phyloP scores from a whole-genome alignment of 371 early-diverging fungal species.

The Mucor mucedo region DNA sequence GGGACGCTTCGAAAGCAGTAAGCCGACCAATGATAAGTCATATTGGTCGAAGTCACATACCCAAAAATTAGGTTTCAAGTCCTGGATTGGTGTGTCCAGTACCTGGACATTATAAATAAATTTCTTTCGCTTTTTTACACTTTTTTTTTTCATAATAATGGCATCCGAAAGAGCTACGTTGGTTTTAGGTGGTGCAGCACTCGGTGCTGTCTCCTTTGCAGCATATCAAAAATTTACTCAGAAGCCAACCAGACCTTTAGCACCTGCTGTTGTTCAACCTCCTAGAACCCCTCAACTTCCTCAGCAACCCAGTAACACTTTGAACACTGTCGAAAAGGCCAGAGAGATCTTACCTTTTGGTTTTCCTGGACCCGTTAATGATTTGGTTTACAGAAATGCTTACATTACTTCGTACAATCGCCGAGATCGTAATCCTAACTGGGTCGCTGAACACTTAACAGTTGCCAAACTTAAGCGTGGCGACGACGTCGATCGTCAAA shows the following conservation, averaged over 20 bases:
- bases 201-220: conserved; percentile 50
- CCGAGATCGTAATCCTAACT: conserved; percentile 82
- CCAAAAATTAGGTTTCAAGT: not conserved
- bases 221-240: conserved; percentile 49
- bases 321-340: conserved; percentile 43
- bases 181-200: conserved; percentile 54
- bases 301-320: not conserved
- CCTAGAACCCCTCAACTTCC: conserved; percentile 5
- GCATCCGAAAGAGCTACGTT: conserved; percentile 47
- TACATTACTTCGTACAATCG: conserved; percentile 77
- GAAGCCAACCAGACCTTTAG: conserved; percentile 25
- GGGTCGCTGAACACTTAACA: conserved; percentile 87
- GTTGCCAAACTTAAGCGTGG: conserved; percentile 60
- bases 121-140: too few species aligned
- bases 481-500: conserved; percentile 63
- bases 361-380: conserved; percentile 64
- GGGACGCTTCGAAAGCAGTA: too few species aligned
- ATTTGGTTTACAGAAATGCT: conserved; percentile 58
- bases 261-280: conserved; percentile 8
- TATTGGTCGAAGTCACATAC: not conserved
- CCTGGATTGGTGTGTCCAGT: too few species aligned
- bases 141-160: conserved; percentile 9
- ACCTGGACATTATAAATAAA: too few species aligned
- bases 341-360: conserved; percentile 56
- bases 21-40: too few species aligned